Evolutionary conservation across 2,329 filamentous ascomycete genomes (phyloP).

Genomic region (Penicillium sp.): DNA sequence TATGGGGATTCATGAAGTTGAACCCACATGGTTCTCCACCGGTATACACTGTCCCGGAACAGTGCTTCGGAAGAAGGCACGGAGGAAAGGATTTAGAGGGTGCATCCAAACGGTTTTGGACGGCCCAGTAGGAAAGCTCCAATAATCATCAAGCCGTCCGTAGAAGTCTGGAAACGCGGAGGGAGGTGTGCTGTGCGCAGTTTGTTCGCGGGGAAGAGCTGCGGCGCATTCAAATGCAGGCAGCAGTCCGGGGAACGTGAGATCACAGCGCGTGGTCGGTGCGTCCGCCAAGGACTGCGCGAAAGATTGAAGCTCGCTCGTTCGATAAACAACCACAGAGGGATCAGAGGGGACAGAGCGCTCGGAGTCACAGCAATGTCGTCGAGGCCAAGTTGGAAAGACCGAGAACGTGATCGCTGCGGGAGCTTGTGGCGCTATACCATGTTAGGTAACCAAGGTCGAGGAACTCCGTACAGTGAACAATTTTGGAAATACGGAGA

Average conservation of each 20-base stretch:
- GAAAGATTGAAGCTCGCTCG: no score
- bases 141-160: constrained; percentile 41
- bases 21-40: constrained; percentile 73
- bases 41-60: constrained; percentile 88
- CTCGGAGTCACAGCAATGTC: constrained; percentile 2
- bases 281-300: no score
- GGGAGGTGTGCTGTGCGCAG: constrained; percentile 25
- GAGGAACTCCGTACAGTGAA: background rate
- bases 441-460: constrained; percentile 22
- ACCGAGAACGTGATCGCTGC: constrained; percentile 29
- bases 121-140: constrained; percentile 33
- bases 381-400: constrained; percentile 17
- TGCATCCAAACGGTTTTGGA: constrained; percentile 70
- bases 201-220: constrained; percentile 34
- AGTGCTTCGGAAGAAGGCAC: constrained; percentile 97
- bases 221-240: constrained; percentile 32
- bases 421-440: constrained; percentile 34
- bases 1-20: constrained; percentile 6
- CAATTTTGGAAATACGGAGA: background rate
- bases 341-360: constrained; percentile 7
- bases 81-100: constrained; percentile 97
- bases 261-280: background rate
- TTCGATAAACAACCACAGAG: no score
- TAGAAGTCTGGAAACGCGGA: constrained; percentile 20
- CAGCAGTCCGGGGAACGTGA: constrained; percentile 13